Base-by-base conservation (phyloP, 208 protist species). In the Leishmania braziliensis region DNA sequence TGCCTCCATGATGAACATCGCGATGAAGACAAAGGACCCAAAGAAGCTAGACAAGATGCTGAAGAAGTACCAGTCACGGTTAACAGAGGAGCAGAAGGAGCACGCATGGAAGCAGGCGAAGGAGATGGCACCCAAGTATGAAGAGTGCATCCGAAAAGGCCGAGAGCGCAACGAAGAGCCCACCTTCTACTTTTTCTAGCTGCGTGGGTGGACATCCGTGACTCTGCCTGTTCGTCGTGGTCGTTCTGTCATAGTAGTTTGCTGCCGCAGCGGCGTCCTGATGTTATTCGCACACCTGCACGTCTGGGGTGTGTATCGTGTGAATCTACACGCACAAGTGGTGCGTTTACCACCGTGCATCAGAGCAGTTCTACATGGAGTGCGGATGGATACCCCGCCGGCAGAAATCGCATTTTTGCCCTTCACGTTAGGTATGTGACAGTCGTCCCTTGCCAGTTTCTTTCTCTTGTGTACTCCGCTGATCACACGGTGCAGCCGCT, bases 1-100 rank as follows among this genome's bases (percentile, higher is more conserved):
- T 39, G 93, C 95, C 3, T 95, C 93, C 36, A 96, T 97, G 91
- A 93, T 98, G 95, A 96, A 96, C 81, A 89, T 95, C 56, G 95
- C 93, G 29, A 88, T 94, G 86, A 98, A 97, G 84, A 90, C 89
- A 1, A 90, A 89, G 54, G 88, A 96, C 68, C 95, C 95, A 18
- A 91, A 96, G 79, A 90, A 88, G 77, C 84, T 95, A 51, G 89
- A 98, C 72, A 96, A 95, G 85, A 93, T 96, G 91, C 89, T 88
- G 68, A 87, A 95, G 68, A 96, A 96, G 88, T 96, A 96, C 77
- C 89, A 93, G 71, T 89, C 89, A 26, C 72, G 90, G 46, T 84
- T 98, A 12, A 96, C 92, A 4, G 95, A 98, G 82, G 91, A 94
- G 14, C 92, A 95, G 87, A 95, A 95, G 87, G 92, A 95, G 81